Conservation (phyloP, 305 asterid genomes). For the Solanum hybrid region DNA sequence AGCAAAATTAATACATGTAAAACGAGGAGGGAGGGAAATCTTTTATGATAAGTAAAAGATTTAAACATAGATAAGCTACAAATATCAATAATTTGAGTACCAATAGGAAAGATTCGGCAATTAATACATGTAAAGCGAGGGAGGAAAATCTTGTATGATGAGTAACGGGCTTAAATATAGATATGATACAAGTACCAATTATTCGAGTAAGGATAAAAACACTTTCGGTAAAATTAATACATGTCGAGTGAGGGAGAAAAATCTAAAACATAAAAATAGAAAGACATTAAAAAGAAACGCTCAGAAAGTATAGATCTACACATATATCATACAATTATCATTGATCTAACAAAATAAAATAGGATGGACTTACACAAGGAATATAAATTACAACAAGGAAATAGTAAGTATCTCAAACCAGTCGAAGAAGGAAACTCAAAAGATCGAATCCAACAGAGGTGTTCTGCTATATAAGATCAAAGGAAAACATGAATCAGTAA, state of each 20-base stretch:
- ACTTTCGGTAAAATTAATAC: not conserved
- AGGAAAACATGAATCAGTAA: not conserved
- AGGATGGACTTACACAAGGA: not conserved
- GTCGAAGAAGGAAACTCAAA: not conserved
- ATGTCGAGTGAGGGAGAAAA: not conserved
- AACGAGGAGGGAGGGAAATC: not conserved
- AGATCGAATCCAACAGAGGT: not conserved
- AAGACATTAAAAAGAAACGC: not conserved
- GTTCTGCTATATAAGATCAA: not conserved
- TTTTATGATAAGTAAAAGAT: not conserved
- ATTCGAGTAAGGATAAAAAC: not conserved
- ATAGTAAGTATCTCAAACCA: not conserved
- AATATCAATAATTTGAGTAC: not conserved
- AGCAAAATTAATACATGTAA: not conserved
- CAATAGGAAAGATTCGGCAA: not conserved
- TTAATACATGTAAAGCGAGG: not conserved
- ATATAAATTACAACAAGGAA: not conserved
- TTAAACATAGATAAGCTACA: not conserved
- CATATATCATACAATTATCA: not conserved
- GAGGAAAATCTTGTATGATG: not conserved
- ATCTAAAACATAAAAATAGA: not conserved
- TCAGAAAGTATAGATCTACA: not conserved
- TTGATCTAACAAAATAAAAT: not conserved
- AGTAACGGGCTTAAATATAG: not conserved
- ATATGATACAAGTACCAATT: not conserved